phyloP scores from a whole-genome alignment of 1,284 basidiomycete species.

The Megacollybia platyphylla region DNA sequence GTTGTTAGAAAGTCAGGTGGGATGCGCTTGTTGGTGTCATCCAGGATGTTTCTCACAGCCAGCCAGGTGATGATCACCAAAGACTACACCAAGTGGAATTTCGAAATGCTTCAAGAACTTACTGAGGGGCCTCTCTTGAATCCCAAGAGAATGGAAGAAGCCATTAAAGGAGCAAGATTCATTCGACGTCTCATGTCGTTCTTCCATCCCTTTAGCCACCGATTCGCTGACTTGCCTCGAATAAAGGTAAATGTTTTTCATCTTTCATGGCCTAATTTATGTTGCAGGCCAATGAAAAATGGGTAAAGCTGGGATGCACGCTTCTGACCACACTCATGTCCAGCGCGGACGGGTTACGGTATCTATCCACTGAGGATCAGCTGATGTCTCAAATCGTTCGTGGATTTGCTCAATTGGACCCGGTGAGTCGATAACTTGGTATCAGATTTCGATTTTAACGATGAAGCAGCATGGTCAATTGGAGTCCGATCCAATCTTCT shows the following conservation, averaged over 20 bases:
- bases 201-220: constrained; percentile 81
- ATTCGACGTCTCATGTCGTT: constrained; percentile 83
- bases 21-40: constrained; percentile 6
- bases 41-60: constrained; percentile 6
- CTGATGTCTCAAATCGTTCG: constrained; percentile 80
- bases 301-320: constrained; percentile 79
- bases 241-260: constrained; percentile 35
- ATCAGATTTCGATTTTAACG: not conserved
- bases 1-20: constrained; percentile 75
- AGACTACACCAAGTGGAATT: constrained; percentile 90
- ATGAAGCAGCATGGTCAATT: constrained; percentile 47
- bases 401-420: constrained; percentile 86
- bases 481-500: constrained; percentile 75
- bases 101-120: constrained; percentile 79
- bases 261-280: not conserved
- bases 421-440: constrained; percentile 35
- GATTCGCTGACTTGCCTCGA: constrained; percentile 76
- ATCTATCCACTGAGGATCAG: constrained; percentile 74
- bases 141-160: constrained; percentile 91
- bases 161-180: constrained; percentile 83
- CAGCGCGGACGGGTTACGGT: constrained; percentile 75
- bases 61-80: constrained; percentile 75
- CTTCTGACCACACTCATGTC: constrained; percentile 77
- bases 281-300: constrained; percentile 58
- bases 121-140: constrained; percentile 90